Percentiles rank a stretch among this genome's conserved stretches.
These are phyloP conservation scores for Apiotrichum veenhuisii DNA, from an alignment of 1,284 basidiomycete genomes.

Conservation along the genomic window DNA sequence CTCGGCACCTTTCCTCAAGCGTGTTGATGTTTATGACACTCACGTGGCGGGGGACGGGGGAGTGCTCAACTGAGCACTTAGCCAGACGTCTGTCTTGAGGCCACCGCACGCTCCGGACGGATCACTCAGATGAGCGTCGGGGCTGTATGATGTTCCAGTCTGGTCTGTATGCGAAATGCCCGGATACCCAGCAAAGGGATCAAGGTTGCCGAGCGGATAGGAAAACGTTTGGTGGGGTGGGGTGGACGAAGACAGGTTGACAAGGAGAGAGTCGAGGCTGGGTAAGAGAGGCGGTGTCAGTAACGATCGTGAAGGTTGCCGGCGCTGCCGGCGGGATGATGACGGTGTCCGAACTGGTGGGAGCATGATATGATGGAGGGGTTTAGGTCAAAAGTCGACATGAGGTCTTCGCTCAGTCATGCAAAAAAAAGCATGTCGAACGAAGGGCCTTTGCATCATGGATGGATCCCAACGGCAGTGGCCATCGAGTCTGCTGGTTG, in stretches of 20 bases:
- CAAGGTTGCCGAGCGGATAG: background rate
- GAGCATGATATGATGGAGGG: background rate
- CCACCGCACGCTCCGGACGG: slow-evolving; percentile 13
- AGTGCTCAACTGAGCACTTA: slow-evolving; percentile 25
- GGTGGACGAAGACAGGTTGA: slow-evolving; percentile 32
- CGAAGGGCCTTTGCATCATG: background rate
- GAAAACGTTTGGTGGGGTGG: slow-evolving; percentile 18
- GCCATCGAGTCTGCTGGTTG: background rate
- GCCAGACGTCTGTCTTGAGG: slow-evolving; percentile 36
- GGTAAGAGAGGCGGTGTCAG: slow-evolving; percentile 15
- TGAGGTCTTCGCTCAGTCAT: background rate
- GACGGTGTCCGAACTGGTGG: slow-evolving; percentile 2
- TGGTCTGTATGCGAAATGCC: slow-evolving; percentile 10
- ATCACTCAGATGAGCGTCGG: slow-evolving; percentile 16
- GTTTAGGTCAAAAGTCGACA: background rate
- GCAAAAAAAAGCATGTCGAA: background rate
- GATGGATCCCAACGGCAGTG: background rate
- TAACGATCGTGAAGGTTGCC: slow-evolving; percentile 7
- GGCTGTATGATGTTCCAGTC: slow-evolving; percentile 5
- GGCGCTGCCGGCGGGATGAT: slow-evolving; percentile 3
- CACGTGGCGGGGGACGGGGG: slow-evolving; percentile 47
- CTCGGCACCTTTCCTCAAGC: too few relatives aligned
- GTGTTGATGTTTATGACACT: slow-evolving; percentile 9
- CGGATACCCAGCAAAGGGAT: background rate
- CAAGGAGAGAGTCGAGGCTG: slow-evolving; percentile 21